Percentiles rank a stretch among this genome's conserved stretches.
These are phyloP conservation scores for Ceratobasidium sp. DNA, from an alignment of 1,284 basidiomycete genomes.

Conservation along the genomic window DNA sequence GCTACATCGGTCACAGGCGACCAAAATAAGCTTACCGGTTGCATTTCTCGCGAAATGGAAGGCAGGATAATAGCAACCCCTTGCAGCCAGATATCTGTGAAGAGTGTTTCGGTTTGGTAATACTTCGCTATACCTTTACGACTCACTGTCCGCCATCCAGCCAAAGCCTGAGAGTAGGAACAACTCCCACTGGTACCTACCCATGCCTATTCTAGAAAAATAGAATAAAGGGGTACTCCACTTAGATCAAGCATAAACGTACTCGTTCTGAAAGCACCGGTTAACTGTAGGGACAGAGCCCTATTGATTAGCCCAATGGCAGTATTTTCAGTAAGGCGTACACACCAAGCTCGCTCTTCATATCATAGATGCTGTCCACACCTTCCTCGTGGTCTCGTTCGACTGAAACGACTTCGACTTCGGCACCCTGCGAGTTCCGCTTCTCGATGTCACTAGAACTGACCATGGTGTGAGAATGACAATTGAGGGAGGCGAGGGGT, in stretches of 20 bases:
- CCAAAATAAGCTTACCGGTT: slow-evolving; percentile 46
- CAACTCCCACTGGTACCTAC: slow-evolving; percentile 66
- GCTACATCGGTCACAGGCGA: background rate
- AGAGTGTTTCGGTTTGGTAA: slow-evolving; percentile 36
- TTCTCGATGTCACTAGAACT: slow-evolving; percentile 6
- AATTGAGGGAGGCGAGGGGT: background rate
- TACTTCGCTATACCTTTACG: slow-evolving; percentile 32
- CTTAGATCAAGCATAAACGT: slow-evolving; percentile 40
- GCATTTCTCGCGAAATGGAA: slow-evolving; percentile 57
- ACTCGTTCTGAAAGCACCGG: slow-evolving; percentile 59
- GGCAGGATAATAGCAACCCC: slow-evolving; percentile 61
- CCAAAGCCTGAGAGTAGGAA: slow-evolving; percentile 64
- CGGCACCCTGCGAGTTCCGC: background rate
- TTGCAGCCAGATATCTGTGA: slow-evolving; percentile 63
- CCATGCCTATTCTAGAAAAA: slow-evolving; percentile 61
- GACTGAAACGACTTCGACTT: slow-evolving; percentile 5
- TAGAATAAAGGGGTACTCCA: slow-evolving; percentile 15
- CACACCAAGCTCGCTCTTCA: slow-evolving; percentile 45
- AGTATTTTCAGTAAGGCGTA: slow-evolving; percentile 6
- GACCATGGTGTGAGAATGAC: background rate
- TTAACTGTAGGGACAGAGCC: slow-evolving; percentile 52
- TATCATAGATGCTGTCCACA: slow-evolving; percentile 47
- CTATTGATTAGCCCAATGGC: background rate
- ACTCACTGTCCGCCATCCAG: slow-evolving; percentile 62
- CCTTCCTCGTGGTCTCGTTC: slow-evolving; percentile 38